These are phyloP conservation scores for Neurospora intermedia DNA, from an alignment of 495 filamentous ascomycete species.

Conservation along the genomic window DNA sequence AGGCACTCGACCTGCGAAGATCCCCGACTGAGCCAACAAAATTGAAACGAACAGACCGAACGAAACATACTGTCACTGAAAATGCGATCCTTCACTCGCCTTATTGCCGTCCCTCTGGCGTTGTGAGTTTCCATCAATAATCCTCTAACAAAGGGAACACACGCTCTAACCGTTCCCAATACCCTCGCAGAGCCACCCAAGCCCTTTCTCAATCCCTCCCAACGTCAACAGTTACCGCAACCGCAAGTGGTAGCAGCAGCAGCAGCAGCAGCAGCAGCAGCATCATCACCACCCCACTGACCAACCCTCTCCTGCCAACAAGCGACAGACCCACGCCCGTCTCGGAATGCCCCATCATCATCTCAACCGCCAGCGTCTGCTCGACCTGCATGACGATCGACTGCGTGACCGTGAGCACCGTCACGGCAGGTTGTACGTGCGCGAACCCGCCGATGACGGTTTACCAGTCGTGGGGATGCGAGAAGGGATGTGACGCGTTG, in stretches of 20 bases:
- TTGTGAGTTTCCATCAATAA: background rate
- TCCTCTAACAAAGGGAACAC: background rate
- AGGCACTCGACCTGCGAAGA: too few species aligned
- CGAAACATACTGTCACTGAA: background rate
- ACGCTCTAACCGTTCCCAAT: background rate
- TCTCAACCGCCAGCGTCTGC: constrained; percentile 17
- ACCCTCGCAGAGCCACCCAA: background rate
- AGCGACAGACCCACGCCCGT: background rate
- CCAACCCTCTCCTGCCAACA: background rate
- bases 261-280: background rate
- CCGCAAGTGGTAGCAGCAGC: background rate
- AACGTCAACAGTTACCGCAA: background rate
- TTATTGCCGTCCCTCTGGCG: background rate
- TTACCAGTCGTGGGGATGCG: constrained; percentile 9
- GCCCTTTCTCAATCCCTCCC: background rate
- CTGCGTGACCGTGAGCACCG: constrained; percentile 11
- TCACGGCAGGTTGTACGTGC: constrained; percentile 14
- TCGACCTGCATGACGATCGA: constrained; percentile 14
- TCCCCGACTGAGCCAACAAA: background rate
- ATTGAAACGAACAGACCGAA: background rate
- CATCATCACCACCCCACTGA: background rate
- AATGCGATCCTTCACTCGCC: background rate
- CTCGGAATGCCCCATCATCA: constrained; percentile 15
- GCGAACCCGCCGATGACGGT: constrained; percentile 15
- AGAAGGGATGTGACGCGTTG: constrained; percentile 11